phyloP scores from a whole-genome alignment of 768 basidiomycete genomes.

The Cystobasidium ongulense region DNA sequence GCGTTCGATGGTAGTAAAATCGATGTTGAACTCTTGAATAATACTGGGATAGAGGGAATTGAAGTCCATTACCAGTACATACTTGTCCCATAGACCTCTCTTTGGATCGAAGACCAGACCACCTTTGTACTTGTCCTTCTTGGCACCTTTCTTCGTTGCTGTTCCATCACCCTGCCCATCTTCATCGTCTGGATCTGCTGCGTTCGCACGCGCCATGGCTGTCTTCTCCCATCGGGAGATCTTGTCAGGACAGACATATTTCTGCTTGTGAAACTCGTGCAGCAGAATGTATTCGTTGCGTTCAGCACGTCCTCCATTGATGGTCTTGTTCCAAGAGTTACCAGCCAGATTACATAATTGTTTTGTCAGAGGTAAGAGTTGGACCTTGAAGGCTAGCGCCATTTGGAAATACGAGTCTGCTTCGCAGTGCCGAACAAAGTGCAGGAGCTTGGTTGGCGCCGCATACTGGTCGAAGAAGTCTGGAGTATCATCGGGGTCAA shows the following conservation, averaged over 20 bases:
- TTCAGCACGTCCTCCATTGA: slow-evolving; percentile 95
- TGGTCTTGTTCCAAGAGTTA: slow-evolving; percentile 90
- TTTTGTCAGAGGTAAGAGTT: slow-evolving; percentile 80
- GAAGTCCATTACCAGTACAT: slow-evolving; percentile 98
- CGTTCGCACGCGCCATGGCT: slow-evolving; percentile 48
- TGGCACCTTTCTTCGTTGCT: slow-evolving; percentile 41
- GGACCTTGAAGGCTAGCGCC: slow-evolving; percentile 90
- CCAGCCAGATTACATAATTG: slow-evolving; percentile 93
- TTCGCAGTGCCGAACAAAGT: slow-evolving; percentile 87
- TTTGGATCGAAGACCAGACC: slow-evolving; percentile 96
- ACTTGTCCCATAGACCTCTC: slow-evolving; percentile 90
- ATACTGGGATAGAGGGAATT: slow-evolving; percentile 98
- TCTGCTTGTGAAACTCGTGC: slow-evolving; percentile 92
- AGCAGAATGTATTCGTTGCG: slow-evolving; percentile 98
- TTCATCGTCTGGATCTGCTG: slow-evolving; percentile 55
- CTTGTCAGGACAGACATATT: slow-evolving; percentile 96
- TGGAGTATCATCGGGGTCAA: slow-evolving; percentile 91
- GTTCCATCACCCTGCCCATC: slow-evolving; percentile 47
- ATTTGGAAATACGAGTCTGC: slow-evolving; percentile 94
- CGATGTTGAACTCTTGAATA: slow-evolving; percentile 99
- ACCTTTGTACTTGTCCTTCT: slow-evolving; percentile 91
- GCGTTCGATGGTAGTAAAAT: slow-evolving; percentile 88
- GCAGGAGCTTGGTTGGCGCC: slow-evolving; percentile 67
- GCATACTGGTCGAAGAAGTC: slow-evolving; percentile 76
- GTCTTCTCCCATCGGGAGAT: slow-evolving; percentile 63